These are phyloP conservation scores for Sarocladium brachiariae DNA, from an alignment of 2,329 filamentous ascomycete genomes.

Conservation along the genomic window DNA sequence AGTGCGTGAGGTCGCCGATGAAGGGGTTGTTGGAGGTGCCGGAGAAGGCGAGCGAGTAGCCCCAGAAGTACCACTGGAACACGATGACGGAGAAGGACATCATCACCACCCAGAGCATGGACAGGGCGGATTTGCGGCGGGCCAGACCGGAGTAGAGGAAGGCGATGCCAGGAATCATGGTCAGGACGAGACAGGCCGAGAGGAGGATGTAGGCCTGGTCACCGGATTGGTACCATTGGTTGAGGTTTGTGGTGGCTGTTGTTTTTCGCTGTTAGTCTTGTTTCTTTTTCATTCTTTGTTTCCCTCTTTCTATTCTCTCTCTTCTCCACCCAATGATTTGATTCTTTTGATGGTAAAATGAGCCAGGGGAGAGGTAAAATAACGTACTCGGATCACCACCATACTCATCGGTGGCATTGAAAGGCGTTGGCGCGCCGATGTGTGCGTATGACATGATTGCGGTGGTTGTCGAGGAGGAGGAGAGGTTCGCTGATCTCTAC, in stretches of 20 bases:
- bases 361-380: background rate
- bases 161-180: slow-evolving; percentile 95
- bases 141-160: slow-evolving; percentile 97
- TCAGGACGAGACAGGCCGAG: slow-evolving; percentile 82
- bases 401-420: slow-evolving; percentile 59
- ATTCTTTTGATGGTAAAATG: background rate
- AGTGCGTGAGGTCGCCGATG: slow-evolving; percentile 85
- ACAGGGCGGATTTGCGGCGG: slow-evolving; percentile 94
- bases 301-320: no score
- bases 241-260: slow-evolving; percentile 75
- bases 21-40: slow-evolving; percentile 74
- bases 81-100: slow-evolving; percentile 83
- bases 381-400: slow-evolving; percentile 74
- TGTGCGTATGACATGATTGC: slow-evolving; percentile 51
- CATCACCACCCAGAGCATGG: slow-evolving; percentile 97
- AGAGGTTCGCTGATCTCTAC: no score
- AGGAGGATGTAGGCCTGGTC: slow-evolving; percentile 93
- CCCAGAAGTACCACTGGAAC: slow-evolving; percentile 99
- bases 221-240: slow-evolving; percentile 90
- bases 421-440: slow-evolving; percentile 49
- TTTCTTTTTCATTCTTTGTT: no score
- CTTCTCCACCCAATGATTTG: no score
- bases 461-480: background rate
- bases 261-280: no score
- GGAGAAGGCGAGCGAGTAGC: slow-evolving; percentile 91